Conservation (phyloP, 139 green algal genomes). For the Zygnema cylindricum region DNA sequence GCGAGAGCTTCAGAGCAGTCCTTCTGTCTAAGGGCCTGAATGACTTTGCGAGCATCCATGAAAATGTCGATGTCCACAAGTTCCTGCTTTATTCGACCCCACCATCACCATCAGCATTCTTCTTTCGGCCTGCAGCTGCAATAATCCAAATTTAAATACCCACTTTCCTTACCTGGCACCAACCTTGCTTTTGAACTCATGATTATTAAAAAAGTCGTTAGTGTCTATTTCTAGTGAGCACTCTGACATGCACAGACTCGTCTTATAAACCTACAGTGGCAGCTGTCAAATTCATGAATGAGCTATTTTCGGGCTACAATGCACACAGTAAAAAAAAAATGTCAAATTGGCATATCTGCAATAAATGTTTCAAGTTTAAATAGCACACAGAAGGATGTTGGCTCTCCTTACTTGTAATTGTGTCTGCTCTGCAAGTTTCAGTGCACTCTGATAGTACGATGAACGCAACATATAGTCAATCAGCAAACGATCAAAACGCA, state of each 20-base stretch:
- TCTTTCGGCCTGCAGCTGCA: not conserved
- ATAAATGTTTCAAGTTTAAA: no score
- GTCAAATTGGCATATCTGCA: no score
- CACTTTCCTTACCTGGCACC: not conserved
- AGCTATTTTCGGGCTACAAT: no score
- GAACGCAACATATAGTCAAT: conserved; percentile 82
- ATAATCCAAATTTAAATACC: not conserved
- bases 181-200: no score
- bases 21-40: conserved; percentile 70
- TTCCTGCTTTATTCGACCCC: conserved; percentile 41
- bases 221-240: no score
- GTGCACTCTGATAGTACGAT: conserved; percentile 69
- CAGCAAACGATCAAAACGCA: conserved; percentile 76
- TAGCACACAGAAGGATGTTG: no score
- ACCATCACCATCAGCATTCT: not conserved
- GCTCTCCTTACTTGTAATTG: not conserved
- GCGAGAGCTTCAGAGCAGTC: conserved; percentile 77
- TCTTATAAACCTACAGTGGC: no score
- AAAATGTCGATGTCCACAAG: conserved; percentile 87
- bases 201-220: no score
- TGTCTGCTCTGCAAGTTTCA: conserved; percentile 41
- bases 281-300: no score
- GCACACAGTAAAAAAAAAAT: no score
- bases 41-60: conserved; percentile 66
- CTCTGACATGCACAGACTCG: no score